Evolutionary conservation across 345 rosid genomes (phyloP).

Genomic region (Lepidium sativum): DNA sequence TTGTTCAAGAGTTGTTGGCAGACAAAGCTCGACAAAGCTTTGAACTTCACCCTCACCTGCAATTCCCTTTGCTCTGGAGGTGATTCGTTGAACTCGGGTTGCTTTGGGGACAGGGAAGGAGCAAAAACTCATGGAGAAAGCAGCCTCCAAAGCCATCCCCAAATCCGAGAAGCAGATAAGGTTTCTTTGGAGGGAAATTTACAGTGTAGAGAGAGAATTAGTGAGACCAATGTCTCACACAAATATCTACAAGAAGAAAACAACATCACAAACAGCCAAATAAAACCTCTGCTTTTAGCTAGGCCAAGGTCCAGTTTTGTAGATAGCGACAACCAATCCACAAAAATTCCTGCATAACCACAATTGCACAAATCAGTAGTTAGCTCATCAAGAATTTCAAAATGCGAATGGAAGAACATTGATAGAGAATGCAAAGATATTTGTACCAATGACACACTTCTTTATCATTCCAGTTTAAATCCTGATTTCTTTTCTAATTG

Average conservation of each 20-base stretch:
- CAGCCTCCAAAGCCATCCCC: slow-evolving; percentile 12
- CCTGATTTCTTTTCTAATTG: slow-evolving; percentile 24
- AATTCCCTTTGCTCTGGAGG: not conserved
- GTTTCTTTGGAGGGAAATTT: slow-evolving; percentile 12
- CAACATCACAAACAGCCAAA: slow-evolving; percentile 21
- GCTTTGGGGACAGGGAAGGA: slow-evolving; percentile 10
- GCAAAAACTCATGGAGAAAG: slow-evolving; percentile 23
- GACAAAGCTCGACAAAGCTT: too few relatives aligned
- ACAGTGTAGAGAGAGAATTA: slow-evolving; percentile 7
- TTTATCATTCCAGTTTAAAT: not conserved
- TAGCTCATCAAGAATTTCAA: not conserved
- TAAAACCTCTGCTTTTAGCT: not conserved
- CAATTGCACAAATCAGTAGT: not conserved
- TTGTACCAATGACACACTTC: not conserved
- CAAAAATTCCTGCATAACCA: not conserved
- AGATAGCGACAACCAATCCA: not conserved
- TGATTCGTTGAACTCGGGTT: slow-evolving; percentile 3
- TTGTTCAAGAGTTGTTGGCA: too few relatives aligned
- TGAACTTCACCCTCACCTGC: slow-evolving; percentile 4
- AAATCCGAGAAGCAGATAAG: slow-evolving; percentile 15
- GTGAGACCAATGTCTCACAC: not conserved
- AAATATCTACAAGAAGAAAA: slow-evolving; percentile 13
- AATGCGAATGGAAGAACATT: not conserved
- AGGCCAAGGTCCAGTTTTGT: not conserved
- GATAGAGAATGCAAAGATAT: not conserved